Evolutionary conservation across 306 rosid species (phyloP).

Genomic region (Comarum palustre): DNA sequence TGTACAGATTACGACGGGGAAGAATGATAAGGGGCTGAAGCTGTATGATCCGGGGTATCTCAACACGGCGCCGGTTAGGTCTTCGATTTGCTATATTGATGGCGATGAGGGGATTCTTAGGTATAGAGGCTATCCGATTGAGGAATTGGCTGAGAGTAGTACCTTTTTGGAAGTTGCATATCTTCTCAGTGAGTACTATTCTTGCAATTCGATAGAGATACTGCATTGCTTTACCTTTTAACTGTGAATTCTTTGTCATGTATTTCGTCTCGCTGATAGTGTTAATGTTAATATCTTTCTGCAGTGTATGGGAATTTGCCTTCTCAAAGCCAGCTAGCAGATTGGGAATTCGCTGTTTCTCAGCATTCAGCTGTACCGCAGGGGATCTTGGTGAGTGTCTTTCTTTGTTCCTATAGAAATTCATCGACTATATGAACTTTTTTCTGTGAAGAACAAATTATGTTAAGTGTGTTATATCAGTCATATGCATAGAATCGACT

Average conservation of each 20-base stretch:
- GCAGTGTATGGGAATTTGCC: constrained; percentile 92
- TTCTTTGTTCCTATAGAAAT: neutral
- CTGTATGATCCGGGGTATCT: constrained; percentile 89
- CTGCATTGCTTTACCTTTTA: too few species aligned
- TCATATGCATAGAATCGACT: neutral
- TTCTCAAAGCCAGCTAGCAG: constrained; percentile 58
- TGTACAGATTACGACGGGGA: constrained; percentile 58
- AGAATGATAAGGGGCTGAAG: constrained; percentile 77
- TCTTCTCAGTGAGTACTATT: constrained; percentile 60
- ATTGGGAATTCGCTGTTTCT: constrained; percentile 80
- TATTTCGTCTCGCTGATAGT: too few species aligned
- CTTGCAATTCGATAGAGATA: too few species aligned
- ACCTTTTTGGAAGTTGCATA: constrained; percentile 76
- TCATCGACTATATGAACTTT: neutral
- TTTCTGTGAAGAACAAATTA: neutral
- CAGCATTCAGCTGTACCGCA: constrained; percentile 93
- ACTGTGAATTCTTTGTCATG: too few species aligned
- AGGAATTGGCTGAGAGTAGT: constrained; percentile 82
- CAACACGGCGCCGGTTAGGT: constrained; percentile 84
- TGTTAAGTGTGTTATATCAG: neutral
- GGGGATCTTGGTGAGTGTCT: constrained; percentile 68
- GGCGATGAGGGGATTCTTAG: constrained; percentile 90
- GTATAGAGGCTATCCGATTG: constrained; percentile 85
- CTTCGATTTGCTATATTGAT: constrained; percentile 74
- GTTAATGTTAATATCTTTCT: neutral